Conservation (phyloP, 768 basidiomycete species). For the Hysterangium stoloniferum region DNA sequence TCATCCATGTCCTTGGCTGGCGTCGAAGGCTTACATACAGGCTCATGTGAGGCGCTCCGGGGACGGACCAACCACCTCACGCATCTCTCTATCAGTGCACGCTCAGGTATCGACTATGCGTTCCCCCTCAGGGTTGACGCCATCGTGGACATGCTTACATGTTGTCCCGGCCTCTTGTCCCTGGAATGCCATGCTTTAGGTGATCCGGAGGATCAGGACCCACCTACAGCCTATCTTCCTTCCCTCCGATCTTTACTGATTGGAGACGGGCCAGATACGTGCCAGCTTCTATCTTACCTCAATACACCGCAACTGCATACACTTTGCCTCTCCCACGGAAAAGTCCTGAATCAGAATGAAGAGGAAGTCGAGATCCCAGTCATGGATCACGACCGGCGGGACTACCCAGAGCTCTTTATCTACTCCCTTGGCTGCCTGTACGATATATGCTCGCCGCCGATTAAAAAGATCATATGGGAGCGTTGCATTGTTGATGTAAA, state of each 20-base stretch:
- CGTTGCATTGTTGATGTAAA: neutral
- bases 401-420: slow-evolving; percentile 1
- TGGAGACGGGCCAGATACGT: slow-evolving; percentile 8
- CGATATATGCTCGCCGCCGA: neutral
- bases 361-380: neutral
- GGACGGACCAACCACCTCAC: neutral
- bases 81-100: slow-evolving; percentile 4
- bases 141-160: neutral
- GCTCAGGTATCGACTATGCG: slow-evolving; percentile 2
- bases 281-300: slow-evolving; percentile 1
- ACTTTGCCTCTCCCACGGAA: neutral
- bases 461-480: slow-evolving; percentile 2
- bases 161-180: neutral
- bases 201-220: neutral
- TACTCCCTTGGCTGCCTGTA: neutral
- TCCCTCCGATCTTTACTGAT: slow-evolving; percentile 1
- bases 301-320: neutral
- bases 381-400: neutral
- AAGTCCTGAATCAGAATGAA: neutral
- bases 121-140: slow-evolving; percentile 8
- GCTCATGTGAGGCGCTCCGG: neutral
- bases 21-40: neutral
- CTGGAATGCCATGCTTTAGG: slow-evolving; percentile 5
- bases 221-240: neutral
- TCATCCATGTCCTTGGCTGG: slow-evolving; percentile 1